Evolutionary conservation across 805 yeast species (phyloP).

Genomic region (Tetrapisispora namnaoensis): DNA sequence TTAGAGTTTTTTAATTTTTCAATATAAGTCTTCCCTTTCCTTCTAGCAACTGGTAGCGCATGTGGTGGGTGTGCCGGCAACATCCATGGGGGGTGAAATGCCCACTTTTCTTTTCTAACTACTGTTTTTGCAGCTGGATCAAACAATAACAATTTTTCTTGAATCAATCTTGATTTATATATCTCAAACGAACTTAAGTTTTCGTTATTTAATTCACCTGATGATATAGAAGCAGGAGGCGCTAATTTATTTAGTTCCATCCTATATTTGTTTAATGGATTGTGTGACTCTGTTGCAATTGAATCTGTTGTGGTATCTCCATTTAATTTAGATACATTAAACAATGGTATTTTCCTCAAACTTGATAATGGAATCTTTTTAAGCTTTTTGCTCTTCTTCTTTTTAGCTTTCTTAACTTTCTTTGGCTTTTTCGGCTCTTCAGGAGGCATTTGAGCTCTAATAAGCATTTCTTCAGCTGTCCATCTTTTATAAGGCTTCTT

Average conservation of each 20-base stretch:
- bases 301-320: neutral
- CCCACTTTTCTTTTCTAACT: constrained; percentile 21
- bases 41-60: constrained; percentile 24
- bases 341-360: constrained; percentile 20
- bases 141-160: neutral
- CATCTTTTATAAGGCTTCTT: constrained; percentile 28
- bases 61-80: constrained; percentile 26
- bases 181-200: neutral
- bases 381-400: constrained; percentile 13
- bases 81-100: constrained; percentile 29
- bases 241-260: constrained; percentile 1
- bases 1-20: constrained; percentile 1
- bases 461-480: constrained; percentile 25
- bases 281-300: neutral
- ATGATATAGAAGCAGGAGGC: constrained; percentile 1
- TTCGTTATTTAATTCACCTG: constrained; percentile 14
- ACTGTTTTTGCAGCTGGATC: constrained; percentile 19
- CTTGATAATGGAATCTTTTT: constrained; percentile 20
- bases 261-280: neutral
- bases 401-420: constrained; percentile 13
- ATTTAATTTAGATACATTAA: constrained; percentile 14
- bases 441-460: constrained; percentile 15
- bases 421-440: constrained; percentile 11
- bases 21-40: constrained; percentile 10
- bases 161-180: neutral